Evolutionary conservation across 2,329 filamentous ascomycete species (phyloP).

Genomic region (Botrytis aclada): DNA sequence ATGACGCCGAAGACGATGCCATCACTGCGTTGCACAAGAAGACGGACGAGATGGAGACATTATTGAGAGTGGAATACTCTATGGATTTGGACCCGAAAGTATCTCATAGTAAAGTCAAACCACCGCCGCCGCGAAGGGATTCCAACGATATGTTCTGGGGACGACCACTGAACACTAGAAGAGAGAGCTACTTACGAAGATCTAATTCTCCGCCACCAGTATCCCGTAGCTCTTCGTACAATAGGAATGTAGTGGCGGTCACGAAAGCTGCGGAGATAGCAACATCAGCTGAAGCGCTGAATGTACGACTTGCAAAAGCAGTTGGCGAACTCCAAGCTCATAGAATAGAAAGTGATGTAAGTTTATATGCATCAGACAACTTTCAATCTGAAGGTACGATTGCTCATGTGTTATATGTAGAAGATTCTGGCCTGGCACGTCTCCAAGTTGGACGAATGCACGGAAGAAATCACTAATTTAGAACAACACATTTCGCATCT

Average conservation of each 20-base stretch:
- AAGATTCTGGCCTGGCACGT: constrained; percentile 62
- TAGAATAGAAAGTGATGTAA: constrained; percentile 58
- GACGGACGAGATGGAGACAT: constrained; percentile 41
- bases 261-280: constrained; percentile 40
- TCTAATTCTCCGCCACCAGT: neutral
- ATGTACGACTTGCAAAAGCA: constrained; percentile 49
- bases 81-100: constrained; percentile 16
- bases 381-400: neutral
- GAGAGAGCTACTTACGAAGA: constrained; percentile 24
- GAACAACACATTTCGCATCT: constrained; percentile 57
- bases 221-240: neutral
- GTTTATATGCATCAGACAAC: constrained; percentile 22
- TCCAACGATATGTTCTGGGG: constrained; percentile 30
- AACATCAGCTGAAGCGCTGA: constrained; percentile 46
- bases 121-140: constrained; percentile 19
- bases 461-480: constrained; percentile 57
- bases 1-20: constrained; percentile 33
- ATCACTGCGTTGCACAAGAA: constrained; percentile 38
- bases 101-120: constrained; percentile 3
- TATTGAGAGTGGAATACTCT: constrained; percentile 26
- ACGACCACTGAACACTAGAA: constrained; percentile 28
- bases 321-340: constrained; percentile 51
- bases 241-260: constrained; percentile 20
- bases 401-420: constrained; percentile 36
- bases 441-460: constrained; percentile 54